phyloP scores from a whole-genome alignment of 2,329 filamentous ascomycete genomes.

The Monilinia vaccinii-corymbosi region DNA sequence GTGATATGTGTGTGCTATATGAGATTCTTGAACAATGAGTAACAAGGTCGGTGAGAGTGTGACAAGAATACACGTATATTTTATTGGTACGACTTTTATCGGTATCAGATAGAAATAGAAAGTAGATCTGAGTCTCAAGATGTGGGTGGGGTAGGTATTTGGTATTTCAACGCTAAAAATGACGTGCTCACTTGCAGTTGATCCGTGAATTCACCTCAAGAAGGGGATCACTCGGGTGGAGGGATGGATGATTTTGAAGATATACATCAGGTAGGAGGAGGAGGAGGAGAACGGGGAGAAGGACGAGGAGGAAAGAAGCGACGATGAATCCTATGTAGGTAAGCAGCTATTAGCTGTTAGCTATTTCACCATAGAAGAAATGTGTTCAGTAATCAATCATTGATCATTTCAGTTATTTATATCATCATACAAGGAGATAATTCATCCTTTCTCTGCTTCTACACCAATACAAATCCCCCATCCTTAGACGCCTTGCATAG shows the following conservation, averaged over 20 bases:
- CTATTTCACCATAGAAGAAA: too few species aligned
- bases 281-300: too few species aligned
- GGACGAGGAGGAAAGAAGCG: background rate
- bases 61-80: background rate
- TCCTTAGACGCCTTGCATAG: constrained; percentile 13
- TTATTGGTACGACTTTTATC: background rate
- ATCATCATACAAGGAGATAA: background rate
- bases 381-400: background rate
- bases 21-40: background rate
- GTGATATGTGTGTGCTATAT: background rate
- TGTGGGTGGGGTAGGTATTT: background rate
- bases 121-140: constrained; percentile 3
- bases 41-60: background rate
- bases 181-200: constrained; percentile 6
- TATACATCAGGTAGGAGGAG: too few species aligned
- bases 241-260: background rate
- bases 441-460: constrained; percentile 1
- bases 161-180: constrained; percentile 7
- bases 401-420: background rate
- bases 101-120: background rate
- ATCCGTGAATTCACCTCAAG: background rate
- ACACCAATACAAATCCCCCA: background rate
- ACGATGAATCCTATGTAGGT: background rate
- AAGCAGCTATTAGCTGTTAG: too few species aligned
- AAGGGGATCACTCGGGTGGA: background rate